Conservation (phyloP, 345 rosid genomes). For the Dovyalis caffra region DNA sequence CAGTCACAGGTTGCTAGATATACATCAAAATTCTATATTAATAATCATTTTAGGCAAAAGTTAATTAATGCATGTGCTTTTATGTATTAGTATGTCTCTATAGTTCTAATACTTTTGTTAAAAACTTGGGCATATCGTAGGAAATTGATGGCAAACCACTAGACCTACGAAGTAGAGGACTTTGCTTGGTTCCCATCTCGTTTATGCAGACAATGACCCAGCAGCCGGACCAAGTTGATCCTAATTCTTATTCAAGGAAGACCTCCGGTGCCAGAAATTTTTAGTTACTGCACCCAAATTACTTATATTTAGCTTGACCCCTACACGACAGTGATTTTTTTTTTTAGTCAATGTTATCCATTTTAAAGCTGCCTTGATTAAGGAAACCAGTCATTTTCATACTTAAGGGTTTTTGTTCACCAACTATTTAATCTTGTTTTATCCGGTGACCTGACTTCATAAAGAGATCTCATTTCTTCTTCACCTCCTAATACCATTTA, state of each 20-base stretch:
- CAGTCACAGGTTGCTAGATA: slow-evolving; percentile 32
- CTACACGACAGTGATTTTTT: not conserved
- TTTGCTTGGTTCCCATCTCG: slow-evolving; percentile 57
- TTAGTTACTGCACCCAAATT: not conserved
- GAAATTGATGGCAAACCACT: slow-evolving; percentile 19
- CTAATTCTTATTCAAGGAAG: not conserved
- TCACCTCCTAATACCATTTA: too few species aligned
- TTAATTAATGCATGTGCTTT: not conserved
- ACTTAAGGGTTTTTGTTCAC: not conserved
- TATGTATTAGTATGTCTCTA: not conserved
- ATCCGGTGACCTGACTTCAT: too few species aligned
- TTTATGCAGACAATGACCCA: slow-evolving; percentile 21
- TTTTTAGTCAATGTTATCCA: not conserved
- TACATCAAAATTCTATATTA: not conserved
- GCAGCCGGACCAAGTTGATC: not conserved
- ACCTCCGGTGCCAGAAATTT: not conserved
- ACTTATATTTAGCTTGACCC: not conserved
- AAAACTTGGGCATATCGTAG: slow-evolving; percentile 16
- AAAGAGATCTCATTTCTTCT: too few species aligned
- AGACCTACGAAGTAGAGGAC: slow-evolving; percentile 47
- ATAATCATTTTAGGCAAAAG: not conserved
- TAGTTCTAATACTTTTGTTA: not conserved
- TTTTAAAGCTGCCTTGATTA: not conserved
- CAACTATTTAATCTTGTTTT: too few species aligned
- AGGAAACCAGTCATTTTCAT: not conserved